Evolutionary conservation across 441 rosid species (phyloP), one percentile per base, ranked within the genome.

Genomic region (Viola pubescens): DNA sequence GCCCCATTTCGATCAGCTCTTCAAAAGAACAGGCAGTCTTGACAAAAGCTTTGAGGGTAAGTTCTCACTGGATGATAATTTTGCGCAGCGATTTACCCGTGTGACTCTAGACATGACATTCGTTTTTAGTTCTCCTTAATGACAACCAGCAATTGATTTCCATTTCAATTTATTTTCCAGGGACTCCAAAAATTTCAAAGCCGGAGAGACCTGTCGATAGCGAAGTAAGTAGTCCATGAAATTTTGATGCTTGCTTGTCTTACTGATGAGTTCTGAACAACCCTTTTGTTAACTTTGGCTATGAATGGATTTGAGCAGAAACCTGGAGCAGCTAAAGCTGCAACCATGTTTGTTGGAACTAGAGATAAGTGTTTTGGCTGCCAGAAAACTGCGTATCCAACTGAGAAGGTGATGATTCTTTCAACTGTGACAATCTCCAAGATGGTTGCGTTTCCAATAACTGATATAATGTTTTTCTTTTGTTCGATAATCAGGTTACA

Each of bases 1-100:
- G 67, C 98, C 98, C 46, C 98, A 92, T 71, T 92, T 92, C 26
- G 98, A 92, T 81, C 98, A 89, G 66, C 81, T 84, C 26, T 87
- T 92, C 68, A 89, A 89, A 79, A 83, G 94, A 83, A 92, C 98
- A 38, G 97, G 98, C 67, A 89, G 98, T 79, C 96, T 92, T 41
- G 89, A 89, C 70, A 92, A 89, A 72, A 92, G 98, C 79, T 89
- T 89, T 58, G 98, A 92, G 72, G 98, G 98, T 92, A 64, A 48
- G 6, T 26, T 26, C 3, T 26, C 34, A 26, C 2, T 1, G 34
- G 34, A 26, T 26, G 34, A 26, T 26, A 26, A 26, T 26, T 26
- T 26, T 26, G 34, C 34, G 3, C 34, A 26, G 34, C 34, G 34
- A 26, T 26, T 26, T 26, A 26, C 34, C 34, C 34, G 2, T n/a